phyloP scores from a whole-genome alignment of 176 grass and related monocot species.

The Areca catechu region DNA sequence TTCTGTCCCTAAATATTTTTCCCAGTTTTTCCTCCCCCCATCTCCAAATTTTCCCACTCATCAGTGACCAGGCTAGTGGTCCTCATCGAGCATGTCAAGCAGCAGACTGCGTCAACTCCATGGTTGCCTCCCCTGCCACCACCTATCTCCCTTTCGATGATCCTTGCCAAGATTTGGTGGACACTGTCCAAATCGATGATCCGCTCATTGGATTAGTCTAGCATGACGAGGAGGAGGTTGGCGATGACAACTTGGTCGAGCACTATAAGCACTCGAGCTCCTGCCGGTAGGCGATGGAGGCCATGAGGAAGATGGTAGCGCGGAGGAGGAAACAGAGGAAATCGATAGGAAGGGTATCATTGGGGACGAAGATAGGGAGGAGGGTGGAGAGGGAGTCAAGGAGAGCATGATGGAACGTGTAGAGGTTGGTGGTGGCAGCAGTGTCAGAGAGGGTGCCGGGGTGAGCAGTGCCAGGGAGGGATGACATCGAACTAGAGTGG shows the following conservation, averaged over 20 bases:
- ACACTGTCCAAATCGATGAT: constrained; percentile 41
- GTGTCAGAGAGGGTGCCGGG: no score
- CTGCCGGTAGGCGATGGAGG: constrained; percentile 30
- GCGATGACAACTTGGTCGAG: constrained; percentile 43
- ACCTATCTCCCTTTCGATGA: constrained; percentile 32
- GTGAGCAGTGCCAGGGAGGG: constrained; percentile 6
- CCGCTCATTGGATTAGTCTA: constrained; percentile 32
- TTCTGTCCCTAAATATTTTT: no score
- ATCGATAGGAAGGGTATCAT: constrained; percentile 30
- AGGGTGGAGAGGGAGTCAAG: constrained; percentile 41
- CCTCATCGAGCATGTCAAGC: no score
- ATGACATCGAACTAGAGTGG: no score
- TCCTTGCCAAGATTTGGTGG: constrained; percentile 37
- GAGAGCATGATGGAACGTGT: constrained; percentile 8
- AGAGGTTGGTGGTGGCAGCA: background rate
- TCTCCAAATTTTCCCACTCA: no score
- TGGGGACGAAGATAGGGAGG: constrained; percentile 31
- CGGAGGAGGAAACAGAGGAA: constrained; percentile 63
- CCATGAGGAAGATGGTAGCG: constrained; percentile 15
- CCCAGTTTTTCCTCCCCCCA: no score
- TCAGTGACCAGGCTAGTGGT: no score
- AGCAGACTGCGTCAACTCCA: constrained; percentile 3
- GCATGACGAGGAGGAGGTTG: constrained; percentile 43
- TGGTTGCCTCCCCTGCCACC: constrained; percentile 2
- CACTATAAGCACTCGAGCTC: constrained; percentile 43